These are phyloP conservation scores for Macrophomina phaseolina DNA, from an alignment of 2,329 filamentous ascomycete genomes.

Conservation along the genomic window DNA sequence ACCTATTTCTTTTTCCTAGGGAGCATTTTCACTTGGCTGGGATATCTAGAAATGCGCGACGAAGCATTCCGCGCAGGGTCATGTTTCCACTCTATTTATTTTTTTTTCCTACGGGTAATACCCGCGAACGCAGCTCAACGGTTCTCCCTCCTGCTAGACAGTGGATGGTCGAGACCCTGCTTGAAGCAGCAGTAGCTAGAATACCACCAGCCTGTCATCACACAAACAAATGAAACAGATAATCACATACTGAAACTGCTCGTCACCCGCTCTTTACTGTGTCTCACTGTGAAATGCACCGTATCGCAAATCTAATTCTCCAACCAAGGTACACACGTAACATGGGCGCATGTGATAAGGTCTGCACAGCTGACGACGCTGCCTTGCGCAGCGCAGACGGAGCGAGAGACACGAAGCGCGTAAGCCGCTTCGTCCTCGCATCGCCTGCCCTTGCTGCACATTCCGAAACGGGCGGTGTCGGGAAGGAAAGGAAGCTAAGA, in stretches of 20 bases:
- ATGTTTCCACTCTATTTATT: slow-evolving; percentile 12
- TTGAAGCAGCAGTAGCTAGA: slow-evolving; percentile 15
- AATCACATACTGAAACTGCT: slow-evolving; percentile 13
- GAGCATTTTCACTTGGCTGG: slow-evolving; percentile 23
- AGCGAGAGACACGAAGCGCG: not conserved
- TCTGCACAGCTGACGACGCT: slow-evolving; percentile 21
- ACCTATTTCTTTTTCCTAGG: slow-evolving; percentile 18
- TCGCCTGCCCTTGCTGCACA: not conserved
- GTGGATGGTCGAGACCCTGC: slow-evolving; percentile 20
- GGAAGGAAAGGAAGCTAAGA: not conserved
- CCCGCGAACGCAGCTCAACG: not conserved
- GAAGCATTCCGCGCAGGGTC: slow-evolving; percentile 22
- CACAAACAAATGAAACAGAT: slow-evolving; percentile 16
- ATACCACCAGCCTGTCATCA: not conserved
- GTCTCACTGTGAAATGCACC: slow-evolving; percentile 19
- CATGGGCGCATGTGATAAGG: slow-evolving; percentile 11
- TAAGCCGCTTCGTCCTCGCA: slow-evolving; percentile 12
- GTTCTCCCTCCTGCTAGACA: slow-evolving; percentile 23
- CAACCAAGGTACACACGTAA: slow-evolving; percentile 1
- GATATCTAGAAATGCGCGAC: slow-evolving; percentile 21
- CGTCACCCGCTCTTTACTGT: not conserved
- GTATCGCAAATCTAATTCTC: slow-evolving; percentile 4
- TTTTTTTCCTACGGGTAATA: not conserved
- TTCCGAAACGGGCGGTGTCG: slow-evolving; percentile 21
- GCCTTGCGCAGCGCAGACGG: not conserved